Evolutionary conservation across 2,329 filamentous ascomycete species (phyloP).

Genomic region (Penicillium sp.): DNA sequence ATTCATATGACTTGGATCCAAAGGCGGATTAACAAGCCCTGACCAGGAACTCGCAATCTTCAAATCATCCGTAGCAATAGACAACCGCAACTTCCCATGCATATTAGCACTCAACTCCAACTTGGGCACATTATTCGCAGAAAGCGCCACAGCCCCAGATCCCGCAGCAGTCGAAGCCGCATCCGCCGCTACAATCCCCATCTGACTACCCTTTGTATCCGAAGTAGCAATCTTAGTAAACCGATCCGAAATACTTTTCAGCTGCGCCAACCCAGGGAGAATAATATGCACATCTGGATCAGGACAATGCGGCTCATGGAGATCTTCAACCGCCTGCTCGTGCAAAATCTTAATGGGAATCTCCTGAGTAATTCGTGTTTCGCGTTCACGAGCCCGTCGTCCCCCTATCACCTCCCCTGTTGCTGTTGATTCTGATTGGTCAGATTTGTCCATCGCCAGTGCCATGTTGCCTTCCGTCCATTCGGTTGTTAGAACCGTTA

Average conservation of each 20-base stretch:
- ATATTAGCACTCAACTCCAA: constrained; percentile 90
- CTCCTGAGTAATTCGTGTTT: constrained; percentile 92
- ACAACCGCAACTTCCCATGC: constrained; percentile 80
- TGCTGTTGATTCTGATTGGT: constrained; percentile 32
- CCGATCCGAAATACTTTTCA: constrained; percentile 91
- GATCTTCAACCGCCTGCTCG: constrained; percentile 79
- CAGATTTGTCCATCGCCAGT: constrained; percentile 45
- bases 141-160: constrained; percentile 33
- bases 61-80: constrained; percentile 78
- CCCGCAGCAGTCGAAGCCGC: background rate
- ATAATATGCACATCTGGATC: constrained; percentile 94
- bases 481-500: constrained; percentile 75
- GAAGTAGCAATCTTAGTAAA: constrained; percentile 78
- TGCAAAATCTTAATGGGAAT: constrained; percentile 91
- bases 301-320: constrained; percentile 86
- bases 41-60: constrained; percentile 85
- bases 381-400: constrained; percentile 66
- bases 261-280: constrained; percentile 78
- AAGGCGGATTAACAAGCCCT: constrained; percentile 79
- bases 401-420: constrained; percentile 35
- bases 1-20: constrained; percentile 75
- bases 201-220: constrained; percentile 22
- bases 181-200: constrained; percentile 16
- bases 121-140: constrained; percentile 52
- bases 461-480: constrained; percentile 54